Evolutionary conservation across 208 protist species (phyloP).

Genomic region (Crithidia sp.): DNA sequence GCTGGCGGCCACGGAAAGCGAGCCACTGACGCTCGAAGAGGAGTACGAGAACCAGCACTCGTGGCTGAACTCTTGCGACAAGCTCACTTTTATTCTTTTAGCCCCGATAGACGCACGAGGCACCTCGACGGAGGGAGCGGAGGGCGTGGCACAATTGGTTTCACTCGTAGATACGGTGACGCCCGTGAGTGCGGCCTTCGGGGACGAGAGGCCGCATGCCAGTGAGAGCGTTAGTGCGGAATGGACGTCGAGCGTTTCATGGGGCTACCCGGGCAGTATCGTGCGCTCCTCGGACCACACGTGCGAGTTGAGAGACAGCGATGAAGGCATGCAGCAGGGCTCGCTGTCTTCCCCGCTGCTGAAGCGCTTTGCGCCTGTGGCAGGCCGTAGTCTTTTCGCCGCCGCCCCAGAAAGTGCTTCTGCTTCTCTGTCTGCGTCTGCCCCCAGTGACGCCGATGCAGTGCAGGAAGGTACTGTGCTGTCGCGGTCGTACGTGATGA

Average conservation of each 20-base stretch:
- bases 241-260: not conserved
- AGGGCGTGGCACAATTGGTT: not conserved
- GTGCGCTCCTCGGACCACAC: slow-evolving; percentile 9
- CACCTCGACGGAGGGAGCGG: not conserved
- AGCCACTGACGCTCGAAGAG: slow-evolving; percentile 85
- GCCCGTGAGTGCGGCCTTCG: not conserved
- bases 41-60: slow-evolving; percentile 88
- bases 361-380: slow-evolving; percentile 20
- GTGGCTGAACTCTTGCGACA: slow-evolving; percentile 82
- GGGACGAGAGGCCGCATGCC: not conserved
- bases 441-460: too few relatives aligned
- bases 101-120: slow-evolving; percentile 25
- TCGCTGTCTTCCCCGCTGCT: slow-evolving; percentile 8
- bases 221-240: too few relatives aligned
- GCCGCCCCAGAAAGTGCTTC: not conserved
- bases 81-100: slow-evolving; percentile 92
- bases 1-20: slow-evolving; percentile 79
- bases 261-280: slow-evolving; percentile 25
- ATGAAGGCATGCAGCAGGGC: not conserved
- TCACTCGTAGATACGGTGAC: not conserved
- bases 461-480: too few relatives aligned
- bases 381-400: slow-evolving; percentile 6
- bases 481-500: slow-evolving; percentile 46
- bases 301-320: not conserved
- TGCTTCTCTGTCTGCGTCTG: too few relatives aligned